phyloP scores from a whole-genome alignment of 2,329 filamentous ascomycete species.

The Colletotrichum kahawae region DNA sequence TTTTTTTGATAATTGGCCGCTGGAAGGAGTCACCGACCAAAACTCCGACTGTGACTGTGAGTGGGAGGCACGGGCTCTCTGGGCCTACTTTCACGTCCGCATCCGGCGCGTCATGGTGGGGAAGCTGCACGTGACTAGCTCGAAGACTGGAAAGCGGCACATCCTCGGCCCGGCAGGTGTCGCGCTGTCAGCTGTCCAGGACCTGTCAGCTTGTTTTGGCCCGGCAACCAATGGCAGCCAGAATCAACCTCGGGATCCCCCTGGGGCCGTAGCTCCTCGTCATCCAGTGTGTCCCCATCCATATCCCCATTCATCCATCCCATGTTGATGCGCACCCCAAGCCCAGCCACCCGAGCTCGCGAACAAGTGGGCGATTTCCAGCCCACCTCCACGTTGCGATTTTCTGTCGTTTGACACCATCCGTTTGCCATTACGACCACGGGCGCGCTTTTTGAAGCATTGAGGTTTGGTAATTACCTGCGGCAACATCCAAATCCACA shows the following conservation, averaged over 20 bases:
- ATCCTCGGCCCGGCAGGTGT: background rate
- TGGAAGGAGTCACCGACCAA: conserved; percentile 17
- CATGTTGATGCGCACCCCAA: conserved; percentile 15
- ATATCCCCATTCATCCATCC: background rate
- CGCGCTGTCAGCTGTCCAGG: background rate
- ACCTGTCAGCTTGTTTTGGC: conserved; percentile 3
- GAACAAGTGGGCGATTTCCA: conserved; percentile 16
- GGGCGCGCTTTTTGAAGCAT: background rate
- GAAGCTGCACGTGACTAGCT: background rate
- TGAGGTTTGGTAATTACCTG: background rate
- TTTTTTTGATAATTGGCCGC: background rate
- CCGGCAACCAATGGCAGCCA: conserved; percentile 25
- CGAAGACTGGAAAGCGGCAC: background rate
- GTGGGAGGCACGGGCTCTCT: background rate
- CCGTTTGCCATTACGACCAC: background rate
- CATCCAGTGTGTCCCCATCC: background rate
- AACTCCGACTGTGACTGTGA: background rate
- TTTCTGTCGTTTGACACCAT: background rate
- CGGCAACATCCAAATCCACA: background rate
- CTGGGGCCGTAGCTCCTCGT: conserved; percentile 9
- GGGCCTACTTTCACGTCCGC: background rate
- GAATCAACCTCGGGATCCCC: conserved; percentile 23
- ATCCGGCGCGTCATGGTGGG: conserved; percentile 2
- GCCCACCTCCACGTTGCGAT: background rate
- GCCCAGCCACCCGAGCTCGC: conserved; percentile 22